Evolutionary conservation across 1,284 basidiomycete species (phyloP).

Genomic region (Apiotrichum porosum): DNA sequence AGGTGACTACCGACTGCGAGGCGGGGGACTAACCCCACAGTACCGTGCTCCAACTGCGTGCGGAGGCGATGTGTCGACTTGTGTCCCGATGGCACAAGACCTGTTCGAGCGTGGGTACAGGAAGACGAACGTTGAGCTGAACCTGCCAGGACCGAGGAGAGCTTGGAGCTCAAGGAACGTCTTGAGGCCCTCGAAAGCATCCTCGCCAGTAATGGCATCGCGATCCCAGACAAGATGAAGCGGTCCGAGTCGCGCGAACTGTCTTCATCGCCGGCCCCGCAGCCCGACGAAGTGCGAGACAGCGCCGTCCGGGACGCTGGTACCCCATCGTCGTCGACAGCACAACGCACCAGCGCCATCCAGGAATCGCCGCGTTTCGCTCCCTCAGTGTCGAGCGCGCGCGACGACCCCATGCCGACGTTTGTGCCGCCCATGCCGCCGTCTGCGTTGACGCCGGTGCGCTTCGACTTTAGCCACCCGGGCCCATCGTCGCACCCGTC

Average conservation of each 20-base stretch:
- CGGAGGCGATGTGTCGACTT: constrained; percentile 24
- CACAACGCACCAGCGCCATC: too few relatives aligned
- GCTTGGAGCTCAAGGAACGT: constrained; percentile 15
- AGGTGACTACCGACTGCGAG: constrained; percentile 3
- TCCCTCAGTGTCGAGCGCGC: background rate
- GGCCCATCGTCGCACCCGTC: background rate
- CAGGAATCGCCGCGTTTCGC: background rate
- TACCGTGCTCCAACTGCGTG: constrained; percentile 32
- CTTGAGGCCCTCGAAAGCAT: constrained; percentile 22
- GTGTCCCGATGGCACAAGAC: constrained; percentile 29
- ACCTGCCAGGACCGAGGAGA: constrained; percentile 7
- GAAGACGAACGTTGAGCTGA: background rate
- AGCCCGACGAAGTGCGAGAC: too few relatives aligned
- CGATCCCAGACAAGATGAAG: constrained; percentile 11
- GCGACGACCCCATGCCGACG: background rate
- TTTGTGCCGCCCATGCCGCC: background rate
- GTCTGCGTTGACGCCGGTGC: background rate
- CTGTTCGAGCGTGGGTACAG: constrained; percentile 19
- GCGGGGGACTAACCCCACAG: too few relatives aligned
- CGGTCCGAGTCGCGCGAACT: too few relatives aligned
- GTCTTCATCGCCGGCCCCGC: too few relatives aligned
- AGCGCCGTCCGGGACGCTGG: too few relatives aligned
- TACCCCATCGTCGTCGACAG: too few relatives aligned
- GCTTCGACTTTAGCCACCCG: background rate
- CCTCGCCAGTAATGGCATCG: constrained; percentile 17